A percentile compares a stretch with the other conserved stretches of the same genome.
These are phyloP conservation scores for Skeletonema tropicum DNA, from an alignment of 108 stramenopile genomes.

Conservation along the genomic window DNA sequence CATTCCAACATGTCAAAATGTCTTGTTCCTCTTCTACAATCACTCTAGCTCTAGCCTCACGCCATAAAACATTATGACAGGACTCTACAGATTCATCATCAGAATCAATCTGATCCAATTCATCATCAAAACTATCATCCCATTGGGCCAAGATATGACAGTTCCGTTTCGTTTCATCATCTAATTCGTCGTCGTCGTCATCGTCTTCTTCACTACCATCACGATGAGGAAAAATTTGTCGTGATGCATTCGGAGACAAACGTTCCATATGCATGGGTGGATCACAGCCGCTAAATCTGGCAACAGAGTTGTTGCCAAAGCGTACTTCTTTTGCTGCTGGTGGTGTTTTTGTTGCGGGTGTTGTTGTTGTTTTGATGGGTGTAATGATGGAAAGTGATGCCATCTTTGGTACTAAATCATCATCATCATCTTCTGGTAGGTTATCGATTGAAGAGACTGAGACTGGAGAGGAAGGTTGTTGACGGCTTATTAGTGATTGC, in stretches of 20 bases:
- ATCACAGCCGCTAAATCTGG: not conserved
- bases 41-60: not conserved
- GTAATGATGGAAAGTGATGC: not conserved
- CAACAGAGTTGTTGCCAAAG: not conserved
- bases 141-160: not conserved
- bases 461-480: not conserved
- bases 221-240: not conserved
- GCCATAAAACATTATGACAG: not conserved
- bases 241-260: not conserved
- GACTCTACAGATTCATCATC: not conserved
- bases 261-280: not conserved
- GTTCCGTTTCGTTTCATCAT: conserved; percentile 7
- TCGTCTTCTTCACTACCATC: not conserved
- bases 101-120: not conserved
- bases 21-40: conserved; percentile 1
- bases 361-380: not conserved
- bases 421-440: not conserved
- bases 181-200: not conserved
- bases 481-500: not conserved
- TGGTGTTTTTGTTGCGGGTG: too few species aligned
- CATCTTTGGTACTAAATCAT: not conserved
- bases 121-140: conserved; percentile 12
- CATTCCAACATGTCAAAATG: not conserved
- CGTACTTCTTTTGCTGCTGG: too few species aligned
- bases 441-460: not conserved